Evolutionary conservation across 495 filamentous ascomycete species (phyloP).

Genomic region (Xanthoparmelia taractica): DNA sequence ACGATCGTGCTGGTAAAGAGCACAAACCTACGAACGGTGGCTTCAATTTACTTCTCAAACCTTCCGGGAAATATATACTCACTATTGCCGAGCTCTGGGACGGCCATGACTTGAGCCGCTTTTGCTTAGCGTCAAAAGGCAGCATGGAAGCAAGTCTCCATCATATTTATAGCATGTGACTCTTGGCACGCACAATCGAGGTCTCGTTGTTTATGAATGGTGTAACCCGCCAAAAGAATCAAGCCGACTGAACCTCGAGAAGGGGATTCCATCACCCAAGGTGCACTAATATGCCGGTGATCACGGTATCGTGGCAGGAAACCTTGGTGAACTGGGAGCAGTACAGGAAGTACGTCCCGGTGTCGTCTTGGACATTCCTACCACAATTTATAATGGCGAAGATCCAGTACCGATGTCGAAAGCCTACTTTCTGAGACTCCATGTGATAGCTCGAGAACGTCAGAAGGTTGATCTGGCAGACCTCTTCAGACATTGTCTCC

Average conservation of each 20-base stretch:
- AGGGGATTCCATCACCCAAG: not conserved
- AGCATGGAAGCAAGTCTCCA: not conserved
- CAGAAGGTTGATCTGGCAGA: not conserved
- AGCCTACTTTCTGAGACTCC: not conserved
- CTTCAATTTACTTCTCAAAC: not conserved
- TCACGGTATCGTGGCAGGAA: not conserved
- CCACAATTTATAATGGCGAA: not conserved
- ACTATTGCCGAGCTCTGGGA: not conserved
- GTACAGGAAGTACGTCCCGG: not conserved
- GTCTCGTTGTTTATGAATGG: not conserved
- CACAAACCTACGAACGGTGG: not conserved
- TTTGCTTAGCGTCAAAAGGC: not conserved
- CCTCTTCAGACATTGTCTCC: not conserved
- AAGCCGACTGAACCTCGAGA: not conserved
- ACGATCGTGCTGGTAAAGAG: not conserved
- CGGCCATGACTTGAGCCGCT: not conserved
- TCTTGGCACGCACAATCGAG: slow-evolving; percentile 3
- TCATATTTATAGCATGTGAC: not conserved
- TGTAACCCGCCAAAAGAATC: not conserved
- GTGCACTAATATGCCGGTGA: not conserved
- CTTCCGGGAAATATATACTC: not conserved
- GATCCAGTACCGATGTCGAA: not conserved
- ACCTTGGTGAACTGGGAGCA: not conserved
- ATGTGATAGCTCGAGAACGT: not conserved
- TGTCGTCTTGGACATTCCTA: not conserved